Base-by-base conservation (phyloP, 2,329 filamentous ascomycete species). In the Passalora sequoiae region DNA sequence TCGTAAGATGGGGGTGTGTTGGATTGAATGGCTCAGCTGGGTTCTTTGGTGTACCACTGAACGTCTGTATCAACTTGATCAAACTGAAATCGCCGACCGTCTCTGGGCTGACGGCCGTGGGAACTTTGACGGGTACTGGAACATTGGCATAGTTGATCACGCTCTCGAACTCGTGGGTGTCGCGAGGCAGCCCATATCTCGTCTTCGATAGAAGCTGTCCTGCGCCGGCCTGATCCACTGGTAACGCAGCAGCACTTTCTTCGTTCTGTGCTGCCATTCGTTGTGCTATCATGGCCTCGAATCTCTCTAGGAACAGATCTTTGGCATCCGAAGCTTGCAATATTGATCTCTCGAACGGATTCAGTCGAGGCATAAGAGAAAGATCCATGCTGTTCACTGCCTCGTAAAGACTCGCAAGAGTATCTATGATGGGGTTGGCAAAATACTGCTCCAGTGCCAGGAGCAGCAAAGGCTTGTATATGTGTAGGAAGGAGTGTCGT, bases 151-250 rank as follows among this genome's bases (percentile, higher is more conserved):
- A 98, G 61, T 91, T 80, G 58, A 98, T 88, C 60, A 83, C 88
- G 55, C 87, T 94, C 70, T 97, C 92, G 60, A 95, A 97, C 66
- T 98, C 92, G 66, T 98, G 92, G 0, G 92, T 98, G 63, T 98
- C 92, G 59, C 92, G 78, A 6, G 92, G 91, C 10, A 94, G 78
- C 1, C 78, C 77, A 61, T 92, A 94, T 21, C 76, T 74, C 12
- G 66, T 44, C 47, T 54, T 47, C 37, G 55, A 47, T 27, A 82
- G 80, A 36, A 78, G 78, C 29, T 81, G 53, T 9, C 25, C 53
- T 37, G 61, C 55, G 4, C 58, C 56, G 27, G 56, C 38, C 30
- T 46, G 50, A 22, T 50, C 50, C 13, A 50, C 24, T n/a, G 43
- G 36, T 7, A 46, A 29, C 22, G 41, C 15, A 9, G 38, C 22